These are phyloP conservation scores for Arthrocladium fulminans DNA, from an alignment of 2,329 filamentous ascomycete species.

Conservation along the genomic window DNA sequence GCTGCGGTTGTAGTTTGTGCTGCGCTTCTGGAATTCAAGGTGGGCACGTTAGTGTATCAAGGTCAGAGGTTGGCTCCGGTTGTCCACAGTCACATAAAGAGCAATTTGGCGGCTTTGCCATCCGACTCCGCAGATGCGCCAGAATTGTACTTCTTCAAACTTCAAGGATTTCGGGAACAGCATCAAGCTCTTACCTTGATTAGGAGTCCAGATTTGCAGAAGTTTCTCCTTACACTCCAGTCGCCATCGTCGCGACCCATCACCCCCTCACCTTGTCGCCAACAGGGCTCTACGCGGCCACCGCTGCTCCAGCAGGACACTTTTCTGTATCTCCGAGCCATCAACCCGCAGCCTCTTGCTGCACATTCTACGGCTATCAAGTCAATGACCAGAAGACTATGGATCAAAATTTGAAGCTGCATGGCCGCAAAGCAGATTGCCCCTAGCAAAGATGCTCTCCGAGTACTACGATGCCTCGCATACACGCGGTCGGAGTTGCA, in stretches of 20 bases:
- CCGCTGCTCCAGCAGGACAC: too few species aligned
- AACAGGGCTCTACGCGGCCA: too few species aligned
- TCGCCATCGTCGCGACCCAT: background rate
- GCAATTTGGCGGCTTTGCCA: too few species aligned
- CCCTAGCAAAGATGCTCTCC: slow-evolving; percentile 6
- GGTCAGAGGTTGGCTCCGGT: background rate
- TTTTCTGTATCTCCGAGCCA: too few species aligned
- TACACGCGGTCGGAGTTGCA: background rate
- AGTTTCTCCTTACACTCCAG: background rate
- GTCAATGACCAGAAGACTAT: background rate
- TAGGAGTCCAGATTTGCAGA: background rate
- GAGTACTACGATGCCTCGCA: background rate
- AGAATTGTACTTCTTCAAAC: background rate
- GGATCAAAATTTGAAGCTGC: background rate
- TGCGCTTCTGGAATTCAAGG: too few species aligned
- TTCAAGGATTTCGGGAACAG: background rate
- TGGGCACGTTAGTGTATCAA: background rate
- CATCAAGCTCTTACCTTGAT: background rate
- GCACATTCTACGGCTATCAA: too few species aligned
- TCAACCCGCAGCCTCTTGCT: too few species aligned
- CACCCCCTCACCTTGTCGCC: background rate
- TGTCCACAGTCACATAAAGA: background rate
- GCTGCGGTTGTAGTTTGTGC: too few species aligned
- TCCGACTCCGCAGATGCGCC: background rate
- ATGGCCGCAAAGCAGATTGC: slow-evolving; percentile 6